A percentile compares a stretch with the other conserved stretches of the same genome.
Evolutionary conservation across 2,329 filamentous ascomycete species (phyloP).

Genomic region (Aspergillus floridensis): DNA sequence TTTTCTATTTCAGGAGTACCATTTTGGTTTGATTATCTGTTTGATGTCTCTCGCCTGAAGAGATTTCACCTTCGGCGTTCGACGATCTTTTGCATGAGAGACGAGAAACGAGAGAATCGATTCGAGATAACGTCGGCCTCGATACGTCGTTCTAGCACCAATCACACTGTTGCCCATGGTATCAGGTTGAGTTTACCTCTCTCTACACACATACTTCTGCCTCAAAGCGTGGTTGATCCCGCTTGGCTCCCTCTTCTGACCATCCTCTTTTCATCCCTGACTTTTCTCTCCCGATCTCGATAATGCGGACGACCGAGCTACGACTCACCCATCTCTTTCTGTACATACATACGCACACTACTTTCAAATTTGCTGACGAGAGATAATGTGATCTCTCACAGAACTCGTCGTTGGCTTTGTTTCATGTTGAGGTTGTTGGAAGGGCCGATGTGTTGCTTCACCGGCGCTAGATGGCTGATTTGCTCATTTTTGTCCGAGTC

Average conservation of each 20-base stretch:
- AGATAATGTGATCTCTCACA: background rate
- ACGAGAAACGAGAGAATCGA: conserved; percentile 32
- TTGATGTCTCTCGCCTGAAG: conserved; percentile 18
- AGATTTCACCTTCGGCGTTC: conserved; percentile 23
- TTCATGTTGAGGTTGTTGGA: background rate
- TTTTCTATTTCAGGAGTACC: conserved; percentile 24
- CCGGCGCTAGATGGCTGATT: background rate
- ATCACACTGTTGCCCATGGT: conserved; percentile 8
- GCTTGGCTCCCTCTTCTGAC: conserved; percentile 9
- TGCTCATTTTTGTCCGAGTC: background rate
- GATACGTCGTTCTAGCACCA: background rate
- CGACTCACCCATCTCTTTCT: background rate
- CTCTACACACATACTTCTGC: conserved; percentile 10
- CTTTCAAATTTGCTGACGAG: background rate
- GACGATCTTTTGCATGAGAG: conserved; percentile 30
- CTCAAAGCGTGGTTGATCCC: conserved; percentile 25
- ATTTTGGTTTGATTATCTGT: conserved; percentile 24
- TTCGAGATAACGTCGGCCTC: conserved; percentile 17
- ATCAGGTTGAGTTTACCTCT: conserved; percentile 15
- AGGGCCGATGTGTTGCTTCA: background rate
- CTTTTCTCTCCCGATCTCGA: conserved; percentile 9
- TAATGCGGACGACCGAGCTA: background rate
- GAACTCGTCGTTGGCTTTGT: background rate
- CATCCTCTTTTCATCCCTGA: background rate
- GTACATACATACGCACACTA: background rate